Base-by-base conservation (phyloP, 1,284 basidiomycete species). In the Coriolopsis trogii region DNA sequence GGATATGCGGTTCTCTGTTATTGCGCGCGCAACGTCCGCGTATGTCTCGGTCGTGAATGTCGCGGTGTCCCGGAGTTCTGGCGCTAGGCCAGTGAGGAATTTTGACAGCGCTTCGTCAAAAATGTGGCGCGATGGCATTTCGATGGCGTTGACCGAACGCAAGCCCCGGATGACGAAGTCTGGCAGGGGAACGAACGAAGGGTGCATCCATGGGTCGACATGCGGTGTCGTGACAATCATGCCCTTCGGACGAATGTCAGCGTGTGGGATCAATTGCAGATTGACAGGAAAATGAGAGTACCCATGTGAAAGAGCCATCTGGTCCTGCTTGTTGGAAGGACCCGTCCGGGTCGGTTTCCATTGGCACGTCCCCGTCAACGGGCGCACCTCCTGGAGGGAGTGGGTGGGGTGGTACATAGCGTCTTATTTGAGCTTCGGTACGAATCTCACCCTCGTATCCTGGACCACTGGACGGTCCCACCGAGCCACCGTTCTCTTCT, bases 151-250 rank as follows among this genome's bases (percentile, higher is more conserved):
- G 39, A 82, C 72, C 20, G 70, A 70, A 34, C 67, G 68, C 15
- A 87, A 71, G 47, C 75, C 73, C 47, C 76, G 73, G 31, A 73
- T 58, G 34, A 87, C 73, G 44, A 68, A 66, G 9, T 76, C 72
- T 4, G 85, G 85, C 41, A 88, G 77, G 3, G 84, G 77, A 21
- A 78, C 74, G 61, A 87, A 88, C 8, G 74, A 68, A 3, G 76
- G 71, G 58, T 85, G 76, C 40, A 60, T 68, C 84, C 85, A 88
- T 1, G 82, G 78, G 53, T 83, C 77, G 50, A 73, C 60, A 47
- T 69, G 63, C 28, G 75, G 65, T 46, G 74, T 76, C 4, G 70
- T 67, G 16, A 68, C 62, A 36, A 69, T 64, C 63, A 65, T 59
- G 4, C 64, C 70, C 62, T 75, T 15, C 41, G 23, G 6, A 21